A percentile compares a stretch with the other conserved stretches of the same genome.
These are phyloP conservation scores for Plantago coronopus DNA, from an alignment of 305 asterid species.

Conservation along the genomic window DNA sequence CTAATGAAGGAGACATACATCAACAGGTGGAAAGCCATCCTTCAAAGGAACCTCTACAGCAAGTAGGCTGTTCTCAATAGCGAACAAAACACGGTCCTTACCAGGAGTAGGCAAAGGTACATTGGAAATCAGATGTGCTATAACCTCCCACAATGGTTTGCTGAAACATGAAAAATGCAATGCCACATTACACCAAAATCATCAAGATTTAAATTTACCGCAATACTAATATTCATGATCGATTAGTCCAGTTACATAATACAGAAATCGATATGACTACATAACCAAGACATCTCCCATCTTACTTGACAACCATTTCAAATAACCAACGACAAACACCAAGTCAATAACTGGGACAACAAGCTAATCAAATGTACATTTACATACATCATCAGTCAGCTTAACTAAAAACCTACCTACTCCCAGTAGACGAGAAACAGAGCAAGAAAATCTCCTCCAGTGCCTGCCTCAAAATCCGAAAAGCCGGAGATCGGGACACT, in stretches of 20 bases:
- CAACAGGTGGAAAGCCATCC: conserved; percentile 95
- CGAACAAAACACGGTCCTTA: conserved; percentile 75
- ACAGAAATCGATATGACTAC: too few species aligned
- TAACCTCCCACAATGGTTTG: conserved; percentile 90
- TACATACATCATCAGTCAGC: not conserved
- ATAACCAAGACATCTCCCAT: too few species aligned
- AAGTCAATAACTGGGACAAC: not conserved
- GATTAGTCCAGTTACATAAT: too few species aligned
- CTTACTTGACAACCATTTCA: too few species aligned
- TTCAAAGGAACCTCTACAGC: conserved; percentile 89
- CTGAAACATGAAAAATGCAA: conserved; percentile 53
- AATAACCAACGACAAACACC: not conserved
- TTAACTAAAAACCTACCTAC: conserved; percentile 64
- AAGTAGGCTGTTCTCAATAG: conserved; percentile 80
- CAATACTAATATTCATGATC: too few species aligned
- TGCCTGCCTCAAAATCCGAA: conserved; percentile 69
- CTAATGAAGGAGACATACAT: conserved; percentile 52
- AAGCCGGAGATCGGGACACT: conserved; percentile 80
- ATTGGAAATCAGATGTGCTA: conserved; percentile 67
- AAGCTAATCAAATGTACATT: not conserved
- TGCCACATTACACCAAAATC: not conserved
- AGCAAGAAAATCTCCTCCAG: conserved; percentile 79
- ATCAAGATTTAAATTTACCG: not conserved
- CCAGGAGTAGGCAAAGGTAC: conserved; percentile 96
- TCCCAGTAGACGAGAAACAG: conserved; percentile 76